Conservation (phyloP, 192 early-diverging fungal species). For the Linnemannia hyalina region DNA sequence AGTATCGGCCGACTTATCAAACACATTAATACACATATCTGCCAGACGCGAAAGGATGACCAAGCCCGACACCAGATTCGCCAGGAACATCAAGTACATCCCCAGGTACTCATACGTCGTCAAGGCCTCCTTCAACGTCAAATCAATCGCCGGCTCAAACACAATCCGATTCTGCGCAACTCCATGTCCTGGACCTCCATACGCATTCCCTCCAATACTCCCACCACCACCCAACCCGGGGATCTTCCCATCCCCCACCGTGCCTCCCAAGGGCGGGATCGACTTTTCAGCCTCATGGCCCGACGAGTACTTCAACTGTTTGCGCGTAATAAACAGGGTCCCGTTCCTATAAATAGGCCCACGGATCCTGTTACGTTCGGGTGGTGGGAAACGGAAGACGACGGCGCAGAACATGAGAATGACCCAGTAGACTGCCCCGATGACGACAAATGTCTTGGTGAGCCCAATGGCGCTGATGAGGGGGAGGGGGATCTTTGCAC, state of each 20-base stretch:
- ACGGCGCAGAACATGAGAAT: constrained; percentile 65
- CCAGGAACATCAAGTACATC: constrained; percentile 67
- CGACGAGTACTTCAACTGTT: constrained; percentile 21
- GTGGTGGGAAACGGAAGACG: constrained; percentile 70
- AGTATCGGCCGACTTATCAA: constrained; percentile 58
- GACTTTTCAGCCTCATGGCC: constrained; percentile 12
- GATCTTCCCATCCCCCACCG: constrained; percentile 30
- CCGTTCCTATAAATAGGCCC: constrained; percentile 60
- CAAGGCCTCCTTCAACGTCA: constrained; percentile 65
- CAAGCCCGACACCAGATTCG: constrained; percentile 70
- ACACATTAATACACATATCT: constrained; percentile 61
- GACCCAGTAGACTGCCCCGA: constrained; percentile 69
- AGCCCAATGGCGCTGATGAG: constrained; percentile 68
- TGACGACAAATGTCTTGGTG: constrained; percentile 71
- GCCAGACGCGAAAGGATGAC: constrained; percentile 68
- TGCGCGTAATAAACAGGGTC: constrained; percentile 23
- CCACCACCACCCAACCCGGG: constrained; percentile 18
- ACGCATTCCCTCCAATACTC: neutral
- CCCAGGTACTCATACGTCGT: constrained; percentile 69
- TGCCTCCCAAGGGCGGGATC: constrained; percentile 43
- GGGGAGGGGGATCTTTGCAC: constrained; percentile 70
- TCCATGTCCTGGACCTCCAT: neutral
- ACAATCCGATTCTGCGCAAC: constrained; percentile 54
- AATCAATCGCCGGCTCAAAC: constrained; percentile 48
- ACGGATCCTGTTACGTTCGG: constrained; percentile 66